phyloP scores from a whole-genome alignment of 371 early-diverging fungal genomes.

The Actinomucor elegans region DNA sequence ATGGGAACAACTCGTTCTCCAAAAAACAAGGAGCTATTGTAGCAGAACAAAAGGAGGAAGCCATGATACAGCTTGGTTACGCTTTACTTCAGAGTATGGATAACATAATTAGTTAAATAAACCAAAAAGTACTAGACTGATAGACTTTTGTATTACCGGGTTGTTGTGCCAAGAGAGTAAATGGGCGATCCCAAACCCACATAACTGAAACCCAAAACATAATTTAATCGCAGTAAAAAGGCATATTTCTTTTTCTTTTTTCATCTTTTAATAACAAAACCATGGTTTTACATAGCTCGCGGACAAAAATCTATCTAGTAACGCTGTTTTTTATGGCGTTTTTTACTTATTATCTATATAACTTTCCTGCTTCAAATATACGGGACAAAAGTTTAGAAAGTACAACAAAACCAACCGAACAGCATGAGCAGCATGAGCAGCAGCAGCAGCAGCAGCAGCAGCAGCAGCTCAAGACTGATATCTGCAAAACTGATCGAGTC shows the following conservation, averaged over 20 bases:
- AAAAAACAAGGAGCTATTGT: conserved; percentile 22
- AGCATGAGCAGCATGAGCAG: not conserved
- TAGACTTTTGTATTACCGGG: not conserved
- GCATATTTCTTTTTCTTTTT: not conserved
- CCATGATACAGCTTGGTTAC: conserved; percentile 34
- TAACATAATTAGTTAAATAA: not conserved
- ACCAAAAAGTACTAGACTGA: not conserved
- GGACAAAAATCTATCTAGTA: not conserved
- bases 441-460: not conserved
- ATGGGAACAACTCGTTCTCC: conserved; percentile 13
- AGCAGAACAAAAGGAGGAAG: conserved; percentile 25
- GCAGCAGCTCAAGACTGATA: not conserved
- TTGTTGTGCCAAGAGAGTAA: not conserved
- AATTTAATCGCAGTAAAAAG: not conserved
- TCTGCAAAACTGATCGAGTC: conserved; percentile 22
- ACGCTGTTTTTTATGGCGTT: not conserved
- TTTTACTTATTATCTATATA: conserved; percentile 6
- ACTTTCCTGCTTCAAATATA: too few species aligned
- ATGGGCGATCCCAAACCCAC: conserved; percentile 9
- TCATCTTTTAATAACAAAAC: not conserved
- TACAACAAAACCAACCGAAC: not conserved
- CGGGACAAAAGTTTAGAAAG: not conserved
- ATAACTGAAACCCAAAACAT: conserved; percentile 1
- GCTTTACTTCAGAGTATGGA: conserved; percentile 24
- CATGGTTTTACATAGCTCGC: not conserved